Conservation (phyloP, 768 basidiomycete genomes). For the Tricholomella constricta region DNA sequence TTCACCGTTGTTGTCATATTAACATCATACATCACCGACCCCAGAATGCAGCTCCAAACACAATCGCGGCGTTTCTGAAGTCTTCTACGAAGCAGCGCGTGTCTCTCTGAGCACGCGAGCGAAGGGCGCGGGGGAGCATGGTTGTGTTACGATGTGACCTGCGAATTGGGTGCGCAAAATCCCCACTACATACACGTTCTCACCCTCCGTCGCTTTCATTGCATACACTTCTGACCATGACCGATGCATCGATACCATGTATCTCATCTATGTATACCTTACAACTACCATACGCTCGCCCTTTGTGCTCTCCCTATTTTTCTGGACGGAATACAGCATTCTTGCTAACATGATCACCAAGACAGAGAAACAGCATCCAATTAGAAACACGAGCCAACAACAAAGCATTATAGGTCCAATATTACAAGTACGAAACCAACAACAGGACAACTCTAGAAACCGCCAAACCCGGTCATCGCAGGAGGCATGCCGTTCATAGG, state of each 20-base stretch:
- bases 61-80: constrained; percentile 91
- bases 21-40: too few species aligned
- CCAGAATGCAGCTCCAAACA: constrained; percentile 98
- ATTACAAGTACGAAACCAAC: constrained; percentile 23
- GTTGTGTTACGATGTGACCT: constrained; percentile 63
- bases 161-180: background rate
- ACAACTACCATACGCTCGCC: constrained; percentile 4
- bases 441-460: constrained; percentile 27
- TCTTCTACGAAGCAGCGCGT: constrained; percentile 89
- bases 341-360: background rate
- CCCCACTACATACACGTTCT: background rate
- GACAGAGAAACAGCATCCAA: constrained; percentile 22
- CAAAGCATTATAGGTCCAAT: constrained; percentile 31
- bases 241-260: constrained; percentile 19
- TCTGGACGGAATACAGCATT: background rate
- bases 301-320: background rate
- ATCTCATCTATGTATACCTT: constrained; percentile 22
- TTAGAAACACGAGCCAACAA: constrained; percentile 19
- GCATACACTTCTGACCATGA: background rate
- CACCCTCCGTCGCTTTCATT: background rate
- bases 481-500: constrained; percentile 73
- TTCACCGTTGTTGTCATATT: too few species aligned
- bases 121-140: constrained; percentile 57
- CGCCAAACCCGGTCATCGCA: constrained; percentile 69
- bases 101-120: constrained; percentile 76